Conservation (phyloP, 345 rosid species). For the Salix viminalis region DNA sequence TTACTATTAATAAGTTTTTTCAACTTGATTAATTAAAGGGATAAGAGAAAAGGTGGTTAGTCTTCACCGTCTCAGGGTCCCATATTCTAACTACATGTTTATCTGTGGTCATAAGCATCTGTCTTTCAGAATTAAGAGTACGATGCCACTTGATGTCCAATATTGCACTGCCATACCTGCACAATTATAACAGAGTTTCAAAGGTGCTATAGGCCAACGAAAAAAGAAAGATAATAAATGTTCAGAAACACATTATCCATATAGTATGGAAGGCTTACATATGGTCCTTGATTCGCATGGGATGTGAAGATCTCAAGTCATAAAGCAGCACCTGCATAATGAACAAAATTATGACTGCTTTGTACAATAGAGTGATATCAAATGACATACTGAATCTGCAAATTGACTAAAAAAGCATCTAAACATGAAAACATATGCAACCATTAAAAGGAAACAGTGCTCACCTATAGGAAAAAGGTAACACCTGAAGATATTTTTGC, state of each 20-base stretch:
- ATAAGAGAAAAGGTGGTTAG: not conserved
- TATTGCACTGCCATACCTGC: slow-evolving; percentile 88
- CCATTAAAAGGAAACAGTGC: not conserved
- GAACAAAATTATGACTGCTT: not conserved
- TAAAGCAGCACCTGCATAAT: slow-evolving; percentile 74
- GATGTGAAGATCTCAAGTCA: slow-evolving; percentile 83
- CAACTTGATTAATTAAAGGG: not conserved
- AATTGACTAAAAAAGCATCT: not conserved
- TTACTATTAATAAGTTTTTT: not conserved
- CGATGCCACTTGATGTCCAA: slow-evolving; percentile 90
- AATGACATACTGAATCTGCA: not conserved
- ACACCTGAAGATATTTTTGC: not conserved
- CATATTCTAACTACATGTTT: slow-evolving; percentile 83
- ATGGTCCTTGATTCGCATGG: slow-evolving; percentile 79
- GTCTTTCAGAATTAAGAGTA: slow-evolving; percentile 62
- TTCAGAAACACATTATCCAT: not conserved
- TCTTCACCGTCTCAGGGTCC: slow-evolving; percentile 88
- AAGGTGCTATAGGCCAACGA: slow-evolving; percentile 5
- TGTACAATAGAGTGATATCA: not conserved
- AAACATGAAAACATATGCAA: no score
- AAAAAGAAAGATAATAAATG: not conserved
- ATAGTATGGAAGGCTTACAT: slow-evolving; percentile 50
- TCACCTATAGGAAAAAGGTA: not conserved
- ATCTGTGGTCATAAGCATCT: slow-evolving; percentile 75
- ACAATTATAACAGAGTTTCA: slow-evolving; percentile 6